Evolutionary conservation across 768 basidiomycete species (phyloP).

Genomic region (Dacryopinax spathularia): DNA sequence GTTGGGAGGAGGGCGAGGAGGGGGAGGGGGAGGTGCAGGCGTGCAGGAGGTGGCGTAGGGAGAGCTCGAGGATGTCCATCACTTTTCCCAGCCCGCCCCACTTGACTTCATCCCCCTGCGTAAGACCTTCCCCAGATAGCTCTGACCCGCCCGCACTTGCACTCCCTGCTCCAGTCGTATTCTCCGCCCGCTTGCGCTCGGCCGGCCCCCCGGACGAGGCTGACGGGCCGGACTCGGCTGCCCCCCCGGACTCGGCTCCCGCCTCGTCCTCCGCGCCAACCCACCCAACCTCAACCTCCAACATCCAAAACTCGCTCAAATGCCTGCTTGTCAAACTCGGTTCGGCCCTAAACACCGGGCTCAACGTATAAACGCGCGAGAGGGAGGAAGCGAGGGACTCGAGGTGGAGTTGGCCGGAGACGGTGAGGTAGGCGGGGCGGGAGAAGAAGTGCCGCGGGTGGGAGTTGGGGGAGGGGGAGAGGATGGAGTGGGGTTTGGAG

Average conservation of each 20-base stretch:
- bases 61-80: constrained; percentile 43
- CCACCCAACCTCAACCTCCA: constrained; percentile 86
- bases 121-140: no score
- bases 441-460: constrained; percentile 49
- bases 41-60: constrained; percentile 30
- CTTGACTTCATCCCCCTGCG: no score
- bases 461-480: constrained; percentile 9
- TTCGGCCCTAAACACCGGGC: constrained; percentile 91
- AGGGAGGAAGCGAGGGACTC: constrained; percentile 70
- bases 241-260: no score
- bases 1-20: neutral
- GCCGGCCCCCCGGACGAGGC: no score
- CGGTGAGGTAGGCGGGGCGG: constrained; percentile 69
- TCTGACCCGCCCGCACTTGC: no score
- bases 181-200: neutral
- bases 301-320: constrained; percentile 97
- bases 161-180: no score
- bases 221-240: no score
- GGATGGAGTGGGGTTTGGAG: constrained; percentile 7
- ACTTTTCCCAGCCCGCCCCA: constrained; percentile 32
- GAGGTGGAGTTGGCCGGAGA: constrained; percentile 90
- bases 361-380: constrained; percentile 78
- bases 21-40: neutral
- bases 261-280: constrained; percentile 20
- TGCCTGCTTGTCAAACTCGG: constrained; percentile 78